Evolutionary conservation across 768 basidiomycete genomes (phyloP).

Genomic region (Tulasnella sp.): DNA sequence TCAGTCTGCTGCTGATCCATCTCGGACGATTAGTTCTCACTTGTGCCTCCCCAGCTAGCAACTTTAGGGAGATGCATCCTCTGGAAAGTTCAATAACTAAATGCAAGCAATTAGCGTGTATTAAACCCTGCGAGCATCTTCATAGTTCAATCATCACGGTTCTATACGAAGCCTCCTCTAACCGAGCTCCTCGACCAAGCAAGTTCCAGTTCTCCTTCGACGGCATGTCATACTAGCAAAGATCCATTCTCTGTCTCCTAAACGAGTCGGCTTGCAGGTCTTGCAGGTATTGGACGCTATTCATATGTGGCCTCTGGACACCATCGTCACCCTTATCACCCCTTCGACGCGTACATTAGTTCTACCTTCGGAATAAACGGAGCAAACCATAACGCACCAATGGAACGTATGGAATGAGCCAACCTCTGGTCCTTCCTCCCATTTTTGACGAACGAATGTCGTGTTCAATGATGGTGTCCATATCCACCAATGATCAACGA

Average conservation of each 20-base stretch:
- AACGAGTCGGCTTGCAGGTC: slow-evolving; percentile 36
- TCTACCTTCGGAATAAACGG: neutral
- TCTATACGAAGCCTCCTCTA: neutral
- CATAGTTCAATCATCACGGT: too few species aligned
- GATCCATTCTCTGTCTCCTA: slow-evolving; percentile 30
- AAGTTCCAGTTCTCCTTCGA: neutral
- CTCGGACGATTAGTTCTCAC: too few species aligned
- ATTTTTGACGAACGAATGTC: slow-evolving; percentile 41
- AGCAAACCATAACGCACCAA: neutral
- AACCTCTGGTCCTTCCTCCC: slow-evolving; percentile 43
- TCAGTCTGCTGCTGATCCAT: too few species aligned
- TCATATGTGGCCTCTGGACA: slow-evolving; percentile 32
- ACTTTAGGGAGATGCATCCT: too few species aligned
- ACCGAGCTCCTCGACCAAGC: neutral
- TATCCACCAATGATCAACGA: slow-evolving; percentile 49
- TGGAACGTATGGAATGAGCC: slow-evolving; percentile 45
- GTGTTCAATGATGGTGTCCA: slow-evolving; percentile 43
- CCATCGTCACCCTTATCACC: slow-evolving; percentile 35
- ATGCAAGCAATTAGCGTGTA: too few species aligned
- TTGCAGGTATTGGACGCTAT: slow-evolving; percentile 35
- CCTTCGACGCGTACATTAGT: slow-evolving; percentile 29
- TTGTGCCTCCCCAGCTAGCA: too few species aligned
- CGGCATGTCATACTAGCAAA: neutral
- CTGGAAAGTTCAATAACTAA: too few species aligned
- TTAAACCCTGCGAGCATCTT: too few species aligned